Evolutionary conservation across 768 basidiomycete species (phyloP).

Genomic region (Psilocybe cyanescens): DNA sequence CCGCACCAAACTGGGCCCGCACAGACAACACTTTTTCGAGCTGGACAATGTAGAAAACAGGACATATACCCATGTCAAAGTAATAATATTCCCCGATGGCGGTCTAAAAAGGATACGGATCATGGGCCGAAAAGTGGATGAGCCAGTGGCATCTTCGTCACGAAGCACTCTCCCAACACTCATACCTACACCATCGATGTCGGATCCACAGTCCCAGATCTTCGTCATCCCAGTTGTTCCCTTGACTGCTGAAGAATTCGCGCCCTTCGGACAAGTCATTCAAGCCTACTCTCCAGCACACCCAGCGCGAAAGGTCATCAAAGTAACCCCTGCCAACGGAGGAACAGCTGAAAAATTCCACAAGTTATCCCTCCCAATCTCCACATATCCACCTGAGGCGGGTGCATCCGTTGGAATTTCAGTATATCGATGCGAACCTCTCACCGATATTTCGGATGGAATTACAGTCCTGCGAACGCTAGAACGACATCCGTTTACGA

Average conservation of each 20-base stretch:
- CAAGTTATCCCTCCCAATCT: constrained; percentile 75
- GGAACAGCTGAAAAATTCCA: constrained; percentile 94
- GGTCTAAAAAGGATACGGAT: constrained; percentile 93
- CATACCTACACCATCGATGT: constrained; percentile 6
- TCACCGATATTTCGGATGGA: constrained; percentile 48
- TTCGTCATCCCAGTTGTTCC: constrained; percentile 59
- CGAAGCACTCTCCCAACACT: neutral
- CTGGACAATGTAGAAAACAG: constrained; percentile 63
- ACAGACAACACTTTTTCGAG: constrained; percentile 89
- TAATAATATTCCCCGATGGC: constrained; percentile 94
- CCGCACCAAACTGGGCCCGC: constrained; percentile 82
- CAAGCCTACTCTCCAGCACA: constrained; percentile 77
- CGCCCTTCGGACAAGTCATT: constrained; percentile 87
- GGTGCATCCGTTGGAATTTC: constrained; percentile 74
- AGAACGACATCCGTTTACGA: constrained; percentile 89
- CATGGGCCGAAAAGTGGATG: constrained; percentile 56
- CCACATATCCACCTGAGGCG: constrained; percentile 62
- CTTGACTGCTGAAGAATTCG: constrained; percentile 85
- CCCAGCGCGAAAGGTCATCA: constrained; percentile 68
- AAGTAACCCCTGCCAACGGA: constrained; percentile 83
- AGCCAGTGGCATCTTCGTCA: constrained; percentile 6
- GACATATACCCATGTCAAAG: constrained; percentile 79
- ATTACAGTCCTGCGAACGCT: constrained; percentile 68
- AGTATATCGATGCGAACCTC: constrained; percentile 78
- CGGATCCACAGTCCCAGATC: constrained; percentile 16